Evolutionary conservation across 768 basidiomycete genomes (phyloP).

Genomic region (Pleurotus cornucopiae): DNA sequence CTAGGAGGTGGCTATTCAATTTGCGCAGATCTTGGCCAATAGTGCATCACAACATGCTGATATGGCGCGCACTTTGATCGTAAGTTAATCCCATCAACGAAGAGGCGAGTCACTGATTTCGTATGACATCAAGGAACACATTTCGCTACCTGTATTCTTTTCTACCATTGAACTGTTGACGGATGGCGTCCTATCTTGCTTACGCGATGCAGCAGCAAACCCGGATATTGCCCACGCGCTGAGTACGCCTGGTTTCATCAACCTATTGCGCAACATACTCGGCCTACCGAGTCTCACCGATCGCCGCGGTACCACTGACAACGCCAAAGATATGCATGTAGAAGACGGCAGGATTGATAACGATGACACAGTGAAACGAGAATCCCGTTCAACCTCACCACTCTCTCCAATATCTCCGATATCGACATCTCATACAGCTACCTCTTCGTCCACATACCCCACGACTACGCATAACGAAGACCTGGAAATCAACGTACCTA

Average conservation of each 20-base stretch:
- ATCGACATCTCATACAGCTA: background rate
- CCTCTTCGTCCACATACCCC: background rate
- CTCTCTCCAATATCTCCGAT: background rate
- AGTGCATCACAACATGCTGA: constrained; percentile 65
- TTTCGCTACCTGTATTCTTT: background rate
- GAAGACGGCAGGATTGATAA: background rate
- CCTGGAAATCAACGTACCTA: background rate
- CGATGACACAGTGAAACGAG: background rate
- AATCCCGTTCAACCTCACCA: constrained; percentile 1
- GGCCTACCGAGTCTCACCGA: background rate
- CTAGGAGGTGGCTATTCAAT: constrained; percentile 7
- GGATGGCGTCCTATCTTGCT: background rate
- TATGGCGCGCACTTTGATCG: constrained; percentile 43
- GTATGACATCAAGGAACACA: constrained; percentile 1
- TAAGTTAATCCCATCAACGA: constrained; percentile 18
- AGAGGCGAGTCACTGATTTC: background rate
- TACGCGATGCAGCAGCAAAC: constrained; percentile 1
- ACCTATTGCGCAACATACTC: background rate
- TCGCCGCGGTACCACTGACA: background rate
- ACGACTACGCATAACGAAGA: background rate
- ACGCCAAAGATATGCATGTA: background rate
- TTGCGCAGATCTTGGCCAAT: constrained; percentile 60
- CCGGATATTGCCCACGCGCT: background rate
- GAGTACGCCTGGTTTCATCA: background rate
- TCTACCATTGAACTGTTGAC: background rate